Evolutionary conservation across 2,329 filamentous ascomycete genomes (phyloP).

Genomic region (Phialemonium atrogriseum): DNA sequence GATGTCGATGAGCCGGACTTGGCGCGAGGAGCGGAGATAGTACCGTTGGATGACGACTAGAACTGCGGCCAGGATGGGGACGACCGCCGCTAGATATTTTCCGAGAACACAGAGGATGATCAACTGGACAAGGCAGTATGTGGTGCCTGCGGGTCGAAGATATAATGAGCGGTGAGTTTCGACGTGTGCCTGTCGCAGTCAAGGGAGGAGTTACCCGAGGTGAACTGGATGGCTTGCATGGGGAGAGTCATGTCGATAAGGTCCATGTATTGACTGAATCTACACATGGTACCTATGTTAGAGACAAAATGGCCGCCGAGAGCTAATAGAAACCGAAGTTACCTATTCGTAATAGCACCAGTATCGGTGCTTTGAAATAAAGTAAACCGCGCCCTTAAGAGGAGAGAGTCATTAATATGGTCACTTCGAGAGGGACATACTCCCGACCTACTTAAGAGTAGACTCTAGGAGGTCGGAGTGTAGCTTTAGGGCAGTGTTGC

Average conservation of each 20-base stretch:
- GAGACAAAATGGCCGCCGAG: background rate
- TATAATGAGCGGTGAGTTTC: background rate
- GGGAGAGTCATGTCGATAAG: slow-evolving; percentile 6
- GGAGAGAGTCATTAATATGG: too few species aligned
- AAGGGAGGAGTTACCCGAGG: background rate
- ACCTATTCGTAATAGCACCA: slow-evolving; percentile 5
- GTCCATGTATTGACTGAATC: slow-evolving; percentile 7
- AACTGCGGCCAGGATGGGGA: slow-evolving; percentile 35
- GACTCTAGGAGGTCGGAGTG: slow-evolving; percentile 6
- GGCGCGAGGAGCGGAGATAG: slow-evolving; percentile 49
- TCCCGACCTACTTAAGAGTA: background rate
- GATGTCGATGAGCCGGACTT: slow-evolving; percentile 44
- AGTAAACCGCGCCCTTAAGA: background rate
- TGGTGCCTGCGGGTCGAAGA: background rate
- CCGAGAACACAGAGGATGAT: slow-evolving; percentile 6
- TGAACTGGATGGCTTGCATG: slow-evolving; percentile 4
- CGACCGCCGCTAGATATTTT: slow-evolving; percentile 21
- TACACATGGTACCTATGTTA: background rate
- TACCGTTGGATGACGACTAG: slow-evolving; percentile 42
- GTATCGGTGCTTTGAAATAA: slow-evolving; percentile 3
- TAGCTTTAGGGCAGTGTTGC: slow-evolving; percentile 4
- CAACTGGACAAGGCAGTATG: slow-evolving; percentile 1
- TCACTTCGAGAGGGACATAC: too few species aligned
- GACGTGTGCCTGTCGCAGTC: background rate
- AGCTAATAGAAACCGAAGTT: too few species aligned